Evolutionary conservation across 2,329 filamentous ascomycete genomes (phyloP), one percentile per base, ranked within the genome.

Genomic region (Cladosporium colombiae): DNA sequence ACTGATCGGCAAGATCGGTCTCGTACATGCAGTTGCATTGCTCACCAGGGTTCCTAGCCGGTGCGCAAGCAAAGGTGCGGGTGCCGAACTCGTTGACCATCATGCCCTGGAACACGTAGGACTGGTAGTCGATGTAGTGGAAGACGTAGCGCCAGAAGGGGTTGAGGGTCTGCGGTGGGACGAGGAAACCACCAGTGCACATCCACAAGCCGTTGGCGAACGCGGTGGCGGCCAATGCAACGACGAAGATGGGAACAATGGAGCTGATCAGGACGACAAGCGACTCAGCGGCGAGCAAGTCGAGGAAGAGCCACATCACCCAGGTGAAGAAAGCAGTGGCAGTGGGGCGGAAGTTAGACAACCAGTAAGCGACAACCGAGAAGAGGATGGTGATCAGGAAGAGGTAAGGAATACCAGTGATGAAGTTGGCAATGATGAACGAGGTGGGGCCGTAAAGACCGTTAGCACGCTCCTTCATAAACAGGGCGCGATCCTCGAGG

Each of bases 181-280:
- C 91, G 76, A 96, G 84, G 79, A 96, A 96, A 0, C 92, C 92
- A 62, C 89, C 87, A 1, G 94, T 91, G 61, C 86, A 88, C 92
- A 96, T 96, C 92, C 92, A 96, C 7, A 96, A 81, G 0, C 92
- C 92, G 77, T 96, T 96, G 25, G 91, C 89, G 73, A 96, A 96
- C 0, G 92, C 92, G 0, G 91, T 90, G 1, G 92, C 81, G 0
- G 92, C 92, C 0, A 96, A 85, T 0, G 91, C 83, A 53, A 94
- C 85, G 59, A 96, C 92, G 70, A 96, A 96, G 68, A 88, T 89
- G 0, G 91, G 91, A 69, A 93, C 88, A 1, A 95, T 76, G 1
- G 85, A 86, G 0, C 88, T 86, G 25, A 95, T 81, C 31, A 96
- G 82, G 2, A 96, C 91, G 27, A 96, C 91, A 0, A 96, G 85